These are phyloP conservation scores for Trametes villosa DNA, from an alignment of 768 basidiomycete genomes.

Conservation along the genomic window DNA sequence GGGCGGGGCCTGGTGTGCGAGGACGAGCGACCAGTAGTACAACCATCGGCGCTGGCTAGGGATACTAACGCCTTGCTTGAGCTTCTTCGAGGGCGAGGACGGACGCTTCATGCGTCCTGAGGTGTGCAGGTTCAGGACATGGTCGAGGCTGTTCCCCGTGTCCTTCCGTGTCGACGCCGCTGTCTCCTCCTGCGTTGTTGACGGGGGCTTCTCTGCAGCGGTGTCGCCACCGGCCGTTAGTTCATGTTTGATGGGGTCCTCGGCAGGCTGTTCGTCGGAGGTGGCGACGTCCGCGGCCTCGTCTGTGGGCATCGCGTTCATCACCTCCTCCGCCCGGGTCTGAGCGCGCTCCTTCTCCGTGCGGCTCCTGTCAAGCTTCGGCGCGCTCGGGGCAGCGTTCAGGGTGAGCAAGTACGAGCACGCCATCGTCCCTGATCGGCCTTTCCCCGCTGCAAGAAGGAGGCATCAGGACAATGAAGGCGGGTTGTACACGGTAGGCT, in stretches of 20 bases:
- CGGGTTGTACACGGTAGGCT: not conserved
- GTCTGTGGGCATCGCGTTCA: constrained; percentile 53
- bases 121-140: constrained; percentile 71
- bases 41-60: constrained; percentile 82
- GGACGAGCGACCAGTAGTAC: constrained; percentile 74
- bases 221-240: constrained; percentile 1
- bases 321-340: constrained; percentile 51
- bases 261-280: constrained; percentile 6
- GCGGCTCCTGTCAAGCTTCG: constrained; percentile 51
- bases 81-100: constrained; percentile 27
- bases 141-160: constrained; percentile 42
- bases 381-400: constrained; percentile 50
- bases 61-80: constrained; percentile 71
- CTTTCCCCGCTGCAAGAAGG: constrained; percentile 65
- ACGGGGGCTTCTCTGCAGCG: not conserved
- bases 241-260: constrained; percentile 27
- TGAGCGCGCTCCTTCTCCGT: constrained; percentile 53
- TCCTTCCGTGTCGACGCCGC: not conserved
- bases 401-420: constrained; percentile 79
- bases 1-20: constrained; percentile 57
- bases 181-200: not conserved
- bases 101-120: constrained; percentile 64
- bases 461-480: constrained; percentile 5
- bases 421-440: constrained; percentile 84
- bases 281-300: constrained; percentile 28